phyloP scores from a whole-genome alignment of 164 flowering plant species.

The Kingdonia uniflora region DNA sequence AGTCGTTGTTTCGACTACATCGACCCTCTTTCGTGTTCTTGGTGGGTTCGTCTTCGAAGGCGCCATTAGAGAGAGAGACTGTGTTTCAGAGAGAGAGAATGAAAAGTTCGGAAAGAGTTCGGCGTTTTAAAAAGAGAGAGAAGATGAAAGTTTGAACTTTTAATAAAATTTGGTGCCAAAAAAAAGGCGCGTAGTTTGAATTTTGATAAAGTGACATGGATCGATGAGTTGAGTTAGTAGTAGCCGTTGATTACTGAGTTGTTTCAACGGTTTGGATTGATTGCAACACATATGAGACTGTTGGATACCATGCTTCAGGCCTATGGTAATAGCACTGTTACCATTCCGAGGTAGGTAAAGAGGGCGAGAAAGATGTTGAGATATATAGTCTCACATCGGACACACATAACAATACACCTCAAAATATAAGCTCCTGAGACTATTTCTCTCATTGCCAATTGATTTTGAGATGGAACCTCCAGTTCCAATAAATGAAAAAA shows the following conservation, averaged over 20 bases:
- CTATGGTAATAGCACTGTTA: no score
- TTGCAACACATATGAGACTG: not conserved
- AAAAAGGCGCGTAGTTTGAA: constrained; percentile 1
- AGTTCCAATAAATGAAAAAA: no score
- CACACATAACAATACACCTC: no score
- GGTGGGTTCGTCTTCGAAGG: constrained; percentile 33
- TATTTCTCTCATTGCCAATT: no score
- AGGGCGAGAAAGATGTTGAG: no score
- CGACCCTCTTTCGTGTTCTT: constrained; percentile 63
- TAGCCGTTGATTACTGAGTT: not conserved
- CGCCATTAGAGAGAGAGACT: constrained; percentile 19
- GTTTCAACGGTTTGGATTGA: constrained; percentile 6
- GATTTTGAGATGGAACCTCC: no score
- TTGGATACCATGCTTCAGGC: no score
- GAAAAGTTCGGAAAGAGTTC: not conserved
- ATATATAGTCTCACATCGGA: no score
- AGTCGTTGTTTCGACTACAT: constrained; percentile 16
- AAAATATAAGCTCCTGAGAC: no score
- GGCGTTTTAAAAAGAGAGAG: constrained; percentile 3
- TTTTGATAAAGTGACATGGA: constrained; percentile 1
- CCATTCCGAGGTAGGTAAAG: no score
- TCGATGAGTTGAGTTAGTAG: constrained; percentile 3
- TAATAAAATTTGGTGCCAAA: constrained; percentile 5
- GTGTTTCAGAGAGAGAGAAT: constrained; percentile 8
- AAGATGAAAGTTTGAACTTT: not conserved